Evolutionary conservation across 495 filamentous ascomycete species (phyloP), one percentile per base, ranked within the genome.

Genomic region (Annulohypoxylon nitens): DNA sequence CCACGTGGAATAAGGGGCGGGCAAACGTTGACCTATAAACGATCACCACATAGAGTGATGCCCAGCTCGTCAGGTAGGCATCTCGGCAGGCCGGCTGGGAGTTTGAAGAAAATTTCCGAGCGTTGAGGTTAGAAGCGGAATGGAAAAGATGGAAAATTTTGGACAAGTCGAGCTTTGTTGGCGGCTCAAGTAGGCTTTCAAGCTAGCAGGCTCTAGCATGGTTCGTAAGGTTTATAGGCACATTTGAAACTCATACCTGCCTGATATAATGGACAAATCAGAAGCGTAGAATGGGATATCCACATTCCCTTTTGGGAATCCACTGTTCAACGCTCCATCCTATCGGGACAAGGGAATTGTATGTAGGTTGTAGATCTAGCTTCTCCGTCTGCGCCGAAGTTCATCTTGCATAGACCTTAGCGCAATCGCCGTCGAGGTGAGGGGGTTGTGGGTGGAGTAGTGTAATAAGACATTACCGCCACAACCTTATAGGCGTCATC

Each of bases 271-370:
- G 50, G 60, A 43, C 67, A 37, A 70, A 75, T 70, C 67, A 74
- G n/a, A 48, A 51, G 57, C 7, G 45, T 23, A 26, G 45, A 74
- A 70, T 61, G 14, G 43, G 18, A 14, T 58, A 26, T 50, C 72
- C 67, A 75, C 72, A 70, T 75, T 67, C 72, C 67, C 12, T 70
- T 71, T 59, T 63, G 34, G 63, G 67, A 67, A 67, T 50, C 20
- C 20, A 69, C 8, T 11, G 9, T 30, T 61, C 25, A 47, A 34
- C 1, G 48, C 26, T 53, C 58, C 58, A 61, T 37, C 25, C 37
- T 26, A 45, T 69, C 34, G 58, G 65, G 36, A 54, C 25, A 47
- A 10, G 58, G 58, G 53, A 16, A 57, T 20, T 20, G 10, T 0
- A 2, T 20, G 10, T 20, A 55, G 20, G 20, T 23, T 36, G n/a